Base-by-base conservation (phyloP, 768 basidiomycete species). In the Lactarius quietus region DNA sequence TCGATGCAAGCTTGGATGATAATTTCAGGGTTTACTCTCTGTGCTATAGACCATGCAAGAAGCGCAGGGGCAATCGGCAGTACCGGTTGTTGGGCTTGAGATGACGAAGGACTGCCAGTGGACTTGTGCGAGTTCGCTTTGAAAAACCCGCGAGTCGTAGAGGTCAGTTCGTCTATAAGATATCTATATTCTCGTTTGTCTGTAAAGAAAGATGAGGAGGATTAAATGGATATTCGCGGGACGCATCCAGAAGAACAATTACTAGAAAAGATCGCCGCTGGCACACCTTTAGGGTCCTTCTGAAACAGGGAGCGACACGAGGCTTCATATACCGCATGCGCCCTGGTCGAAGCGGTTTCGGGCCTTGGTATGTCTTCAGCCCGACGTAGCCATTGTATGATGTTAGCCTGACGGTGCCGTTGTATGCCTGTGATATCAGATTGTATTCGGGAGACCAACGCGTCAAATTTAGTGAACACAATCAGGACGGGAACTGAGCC, bases 1-100 rank as follows among this genome's bases (percentile, higher is more conserved):
- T 65, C 55, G 8, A 65, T 61, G 2, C 48, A 38, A 33, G 64
- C 55, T 3, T 35, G 29, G 1, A 61, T 41, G 23, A 35, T 61
- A 17, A 61, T 9, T 9, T 33, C n/a, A 41, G 29, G 55, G 26
- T 48, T 56, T 17, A 31, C 45, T 12, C 59, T 61, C 55, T 65
- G 64, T n/a, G 64, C 55, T 26, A 28, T 18, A 3, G 64, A 65
- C 59, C 59, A 65, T 0, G 64, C 64, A 39, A 65, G 54, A 17
- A 36, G 7, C 29, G 57, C 55, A 51, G 55, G 55, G 5, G 59
- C 51, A 6, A 41, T 56, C n/a, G 33, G 33, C 33, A 5, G 5
- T 12, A 3, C 35, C n/a, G 14, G 23, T 38, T 2, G 14, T 36
- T 26, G 63, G 29, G 26, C 4, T 33, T 31, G 20, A 3, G 64